These are phyloP conservation scores for Monilinia fructigena DNA, from an alignment of 2,329 filamentous ascomycete species.

Conservation along the genomic window DNA sequence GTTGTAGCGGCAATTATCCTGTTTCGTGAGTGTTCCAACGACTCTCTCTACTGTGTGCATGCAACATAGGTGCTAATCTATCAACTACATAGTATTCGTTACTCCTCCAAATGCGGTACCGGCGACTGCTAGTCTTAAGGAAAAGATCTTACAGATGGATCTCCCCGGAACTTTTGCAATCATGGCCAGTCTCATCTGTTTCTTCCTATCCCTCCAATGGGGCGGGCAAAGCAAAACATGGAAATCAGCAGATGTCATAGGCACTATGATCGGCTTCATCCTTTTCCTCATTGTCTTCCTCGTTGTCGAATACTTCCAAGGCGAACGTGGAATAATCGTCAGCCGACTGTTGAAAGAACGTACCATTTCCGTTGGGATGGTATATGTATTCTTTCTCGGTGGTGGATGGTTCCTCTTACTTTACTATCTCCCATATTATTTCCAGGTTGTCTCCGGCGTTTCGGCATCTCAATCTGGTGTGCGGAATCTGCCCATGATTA, in stretches of 20 bases:
- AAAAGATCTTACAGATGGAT: constrained; percentile 52
- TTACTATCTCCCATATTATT: constrained; percentile 53
- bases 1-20: constrained; percentile 36
- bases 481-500: constrained; percentile 44
- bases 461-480: constrained; percentile 39
- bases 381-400: constrained; percentile 47
- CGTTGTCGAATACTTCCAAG: constrained; percentile 45
- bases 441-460: constrained; percentile 46
- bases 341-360: constrained; percentile 46
- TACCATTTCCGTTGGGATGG: constrained; percentile 45
- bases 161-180: constrained; percentile 47
- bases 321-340: constrained; percentile 52
- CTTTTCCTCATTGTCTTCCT: constrained; percentile 41
- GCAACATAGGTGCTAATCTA: neutral
- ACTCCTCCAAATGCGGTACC: constrained; percentile 45
- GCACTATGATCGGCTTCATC: constrained; percentile 45
- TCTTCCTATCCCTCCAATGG: constrained; percentile 50
- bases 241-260: constrained; percentile 45
- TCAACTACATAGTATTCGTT: constrained; percentile 25
- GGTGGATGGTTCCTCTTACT: constrained; percentile 47
- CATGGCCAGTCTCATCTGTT: constrained; percentile 46
- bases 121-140: constrained; percentile 41
- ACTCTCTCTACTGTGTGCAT: neutral
- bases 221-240: constrained; percentile 48
- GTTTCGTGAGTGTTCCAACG: neutral